Conservation (phyloP, 169 alveolate genomes). For the Blepharisma undulans region DNA sequence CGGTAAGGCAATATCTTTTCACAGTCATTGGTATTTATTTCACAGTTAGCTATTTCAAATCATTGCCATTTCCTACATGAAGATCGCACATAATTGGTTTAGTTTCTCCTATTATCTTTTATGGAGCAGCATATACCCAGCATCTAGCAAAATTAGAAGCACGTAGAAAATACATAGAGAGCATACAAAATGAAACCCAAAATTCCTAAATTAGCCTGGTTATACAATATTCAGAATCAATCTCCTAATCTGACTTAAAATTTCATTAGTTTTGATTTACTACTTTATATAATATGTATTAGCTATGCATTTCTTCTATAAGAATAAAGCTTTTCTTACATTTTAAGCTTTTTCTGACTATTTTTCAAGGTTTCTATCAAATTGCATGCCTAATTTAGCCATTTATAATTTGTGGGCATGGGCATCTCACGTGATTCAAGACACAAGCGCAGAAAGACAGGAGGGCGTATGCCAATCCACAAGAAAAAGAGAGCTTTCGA, state of each 20-base stretch:
- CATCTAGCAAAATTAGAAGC: not conserved
- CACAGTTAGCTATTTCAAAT: not conserved
- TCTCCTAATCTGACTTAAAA: not conserved
- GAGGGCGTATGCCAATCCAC: slow-evolving; percentile 99
- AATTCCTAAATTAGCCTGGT: not conserved
- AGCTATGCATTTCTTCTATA: not conserved
- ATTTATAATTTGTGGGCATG: slow-evolving; percentile 78
- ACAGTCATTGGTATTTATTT: not conserved
- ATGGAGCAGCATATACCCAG: not conserved
- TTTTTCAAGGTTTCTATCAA: not conserved
- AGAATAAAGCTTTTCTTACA: not conserved
- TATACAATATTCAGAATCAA: not conserved
- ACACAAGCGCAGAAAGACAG: slow-evolving; percentile 98
- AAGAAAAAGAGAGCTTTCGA: slow-evolving; percentile 99
- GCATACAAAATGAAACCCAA: not conserved
- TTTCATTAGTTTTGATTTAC: not conserved
- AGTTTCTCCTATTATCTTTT: not conserved
- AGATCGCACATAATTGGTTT: not conserved
- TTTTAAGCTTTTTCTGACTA: not conserved
- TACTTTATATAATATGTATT: not conserved
- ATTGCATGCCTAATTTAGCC: not conserved
- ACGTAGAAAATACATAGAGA: not conserved
- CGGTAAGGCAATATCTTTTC: not conserved
- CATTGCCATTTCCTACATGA: not conserved
- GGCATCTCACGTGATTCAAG: slow-evolving; percentile 99